Evolutionary conservation across 2,329 filamentous ascomycete genomes (phyloP), one percentile per base, ranked within the genome.

Genomic region (Hirsutella thompsonii): DNA sequence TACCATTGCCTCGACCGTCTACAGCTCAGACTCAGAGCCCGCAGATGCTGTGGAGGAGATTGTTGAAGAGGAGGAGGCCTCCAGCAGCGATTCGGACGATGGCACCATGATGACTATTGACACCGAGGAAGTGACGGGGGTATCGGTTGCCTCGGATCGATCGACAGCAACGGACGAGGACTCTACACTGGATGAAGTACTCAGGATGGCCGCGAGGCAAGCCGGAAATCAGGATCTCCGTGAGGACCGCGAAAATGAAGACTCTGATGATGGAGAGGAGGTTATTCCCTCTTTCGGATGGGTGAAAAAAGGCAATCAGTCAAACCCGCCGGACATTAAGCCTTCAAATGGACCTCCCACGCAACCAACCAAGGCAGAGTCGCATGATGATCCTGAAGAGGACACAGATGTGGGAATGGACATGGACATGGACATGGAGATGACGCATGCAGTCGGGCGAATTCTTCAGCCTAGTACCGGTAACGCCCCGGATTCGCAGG

Each of bases 61-160:
- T n/a, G 67, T 70, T 5, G 71, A 75, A 20, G 66, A 70, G 19
- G 61, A 61, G 5, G 58, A 64, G 47, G 49, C 68, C 29, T 62
- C 60, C 2, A 69, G 66, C 20, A 73, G 69, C 8, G 73, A 83
- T 46, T 81, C 85, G 35, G 80, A 81, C 38, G 82, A 85, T 48
- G 82, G 79, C 23, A 89, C 84, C 1, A 81, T 85, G 59, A 86
- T 89, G 79, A 90, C 81, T 29, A 67, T 94, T 36, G 85, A 90
- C 44, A 69, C 84, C 16, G 84, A 92, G 42, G 83, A 89, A 50
- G 74, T 81, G 46, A 87, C 82, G 2, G 76, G 76, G 26, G 79
- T 76, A 20, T 83, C 82, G 14, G 64, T 76, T 36, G 74, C 69
- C 36, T 83, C 82, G 9, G 67, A 70, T 2, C 72, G 73, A 30